Evolutionary conservation across 179 eudicot genomes (phyloP).

Genomic region (Camellia oleifera): DNA sequence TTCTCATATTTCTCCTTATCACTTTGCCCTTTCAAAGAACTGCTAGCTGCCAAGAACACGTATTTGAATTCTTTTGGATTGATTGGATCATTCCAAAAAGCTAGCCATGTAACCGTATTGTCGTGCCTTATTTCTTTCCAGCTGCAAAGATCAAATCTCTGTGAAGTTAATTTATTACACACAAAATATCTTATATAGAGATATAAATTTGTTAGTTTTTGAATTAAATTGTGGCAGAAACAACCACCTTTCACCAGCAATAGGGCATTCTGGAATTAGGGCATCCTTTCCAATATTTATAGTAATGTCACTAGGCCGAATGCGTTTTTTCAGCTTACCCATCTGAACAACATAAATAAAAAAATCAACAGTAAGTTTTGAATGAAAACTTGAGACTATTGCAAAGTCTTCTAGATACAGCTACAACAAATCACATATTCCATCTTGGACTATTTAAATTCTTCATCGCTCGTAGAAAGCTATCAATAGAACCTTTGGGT

Average conservation of each 20-base stretch:
- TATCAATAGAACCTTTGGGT: conserved; percentile 72
- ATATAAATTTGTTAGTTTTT: not conserved
- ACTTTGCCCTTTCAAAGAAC: conserved; percentile 91
- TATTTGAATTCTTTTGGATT: conserved; percentile 85
- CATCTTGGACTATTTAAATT: not conserved
- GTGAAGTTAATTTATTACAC: not conserved
- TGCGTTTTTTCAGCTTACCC: conserved; percentile 95
- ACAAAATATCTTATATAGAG: not conserved
- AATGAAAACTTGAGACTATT: not conserved
- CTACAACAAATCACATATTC: conserved; percentile 1
- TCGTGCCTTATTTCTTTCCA: conserved; percentile 94
- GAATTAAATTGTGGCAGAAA: conserved; percentile 7
- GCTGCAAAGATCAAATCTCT: conserved; percentile 40
- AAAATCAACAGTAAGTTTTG: conserved; percentile 3
- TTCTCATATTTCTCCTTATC: conserved; percentile 96
- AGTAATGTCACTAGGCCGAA: conserved; percentile 80
- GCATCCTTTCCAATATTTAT: conserved; percentile 90
- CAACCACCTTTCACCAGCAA: conserved; percentile 77
- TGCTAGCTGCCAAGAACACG: conserved; percentile 89
- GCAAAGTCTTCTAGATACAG: not conserved
- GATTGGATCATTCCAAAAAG: conserved; percentile 91
- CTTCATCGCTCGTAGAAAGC: not conserved
- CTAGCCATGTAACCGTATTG: conserved; percentile 95
- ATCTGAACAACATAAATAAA: conserved; percentile 50
- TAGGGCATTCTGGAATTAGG: conserved; percentile 90